Evolutionary conservation across 352 stramenopile species (phyloP).

Genomic region (Phytophthora colocasiae): DNA sequence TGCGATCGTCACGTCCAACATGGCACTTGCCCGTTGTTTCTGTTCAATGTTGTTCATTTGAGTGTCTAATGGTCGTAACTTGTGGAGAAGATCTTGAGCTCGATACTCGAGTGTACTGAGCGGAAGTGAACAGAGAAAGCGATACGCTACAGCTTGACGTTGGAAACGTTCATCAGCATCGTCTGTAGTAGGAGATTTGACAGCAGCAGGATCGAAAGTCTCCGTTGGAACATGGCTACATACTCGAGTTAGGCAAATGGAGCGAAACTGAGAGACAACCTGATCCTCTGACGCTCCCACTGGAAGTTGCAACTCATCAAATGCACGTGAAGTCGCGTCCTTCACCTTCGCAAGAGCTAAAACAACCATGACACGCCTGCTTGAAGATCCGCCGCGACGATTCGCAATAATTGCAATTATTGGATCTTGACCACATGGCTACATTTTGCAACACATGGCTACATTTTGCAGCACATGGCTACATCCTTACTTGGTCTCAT

Average conservation of each 20-base stretch:
- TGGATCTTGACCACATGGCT: constrained; percentile 1
- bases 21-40: constrained; percentile 55
- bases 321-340: constrained; percentile 52
- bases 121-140: constrained; percentile 66
- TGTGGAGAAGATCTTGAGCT: constrained; percentile 53
- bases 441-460: constrained; percentile 15
- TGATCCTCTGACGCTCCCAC: constrained; percentile 57
- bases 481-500: constrained; percentile 36
- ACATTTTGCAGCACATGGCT: constrained; percentile 15
- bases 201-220: not conserved
- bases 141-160: constrained; percentile 68
- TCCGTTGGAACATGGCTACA: constrained; percentile 29
- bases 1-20: constrained; percentile 67
- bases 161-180: constrained; percentile 51
- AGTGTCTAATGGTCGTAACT: constrained; percentile 53
- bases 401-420: not conserved
- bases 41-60: constrained; percentile 13
- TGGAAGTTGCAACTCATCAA: constrained; percentile 64
- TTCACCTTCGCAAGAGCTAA: constrained; percentile 33
- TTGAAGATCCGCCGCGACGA: not conserved
- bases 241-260: constrained; percentile 50
- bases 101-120: constrained; percentile 29
- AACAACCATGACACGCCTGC: constrained; percentile 15
- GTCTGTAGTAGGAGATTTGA: constrained; percentile 10
- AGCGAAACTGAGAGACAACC: constrained; percentile 56